Conservation (phyloP, 1,284 basidiomycete genomes). For the Pyrrhoderma lamaoense region DNA sequence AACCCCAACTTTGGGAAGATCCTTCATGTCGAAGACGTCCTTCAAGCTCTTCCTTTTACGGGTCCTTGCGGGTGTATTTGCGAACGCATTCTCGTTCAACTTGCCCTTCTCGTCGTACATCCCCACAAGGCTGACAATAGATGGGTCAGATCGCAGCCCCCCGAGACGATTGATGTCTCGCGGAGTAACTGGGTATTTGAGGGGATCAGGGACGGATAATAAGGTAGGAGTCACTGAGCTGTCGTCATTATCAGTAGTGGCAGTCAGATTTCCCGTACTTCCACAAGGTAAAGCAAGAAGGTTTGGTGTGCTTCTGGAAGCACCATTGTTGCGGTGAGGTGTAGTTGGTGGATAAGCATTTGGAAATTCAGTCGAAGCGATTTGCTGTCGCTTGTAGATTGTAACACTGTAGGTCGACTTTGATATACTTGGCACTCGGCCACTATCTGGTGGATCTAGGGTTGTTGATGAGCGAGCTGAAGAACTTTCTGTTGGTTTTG, state of each 20-base stretch:
- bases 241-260: constrained; percentile 10
- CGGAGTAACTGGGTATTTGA: constrained; percentile 33
- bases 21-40: constrained; percentile 19
- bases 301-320: constrained; percentile 17
- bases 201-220: constrained; percentile 27
- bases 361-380: constrained; percentile 57
- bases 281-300: constrained; percentile 20
- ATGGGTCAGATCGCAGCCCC: constrained; percentile 65
- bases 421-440: constrained; percentile 35
- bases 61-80: constrained; percentile 46
- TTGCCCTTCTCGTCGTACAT: constrained; percentile 67
- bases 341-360: constrained; percentile 40
- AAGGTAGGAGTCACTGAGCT: constrained; percentile 24
- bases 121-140: constrained; percentile 61
- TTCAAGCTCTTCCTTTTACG: constrained; percentile 40
- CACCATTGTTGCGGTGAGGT: constrained; percentile 21
- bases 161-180: constrained; percentile 47
- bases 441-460: constrained; percentile 20
- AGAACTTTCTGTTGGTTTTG: constrained; percentile 58
- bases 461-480: constrained; percentile 31
- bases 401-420: constrained; percentile 63
- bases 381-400: constrained; percentile 52
- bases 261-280: constrained; percentile 6
- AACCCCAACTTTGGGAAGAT: constrained; percentile 25
- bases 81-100: constrained; percentile 52